Percentiles rank a stretch among this genome's conserved stretches.
Evolutionary conservation across 2,329 filamentous ascomycete genomes (phyloP).

Genomic region (Fusarium sp.): DNA sequence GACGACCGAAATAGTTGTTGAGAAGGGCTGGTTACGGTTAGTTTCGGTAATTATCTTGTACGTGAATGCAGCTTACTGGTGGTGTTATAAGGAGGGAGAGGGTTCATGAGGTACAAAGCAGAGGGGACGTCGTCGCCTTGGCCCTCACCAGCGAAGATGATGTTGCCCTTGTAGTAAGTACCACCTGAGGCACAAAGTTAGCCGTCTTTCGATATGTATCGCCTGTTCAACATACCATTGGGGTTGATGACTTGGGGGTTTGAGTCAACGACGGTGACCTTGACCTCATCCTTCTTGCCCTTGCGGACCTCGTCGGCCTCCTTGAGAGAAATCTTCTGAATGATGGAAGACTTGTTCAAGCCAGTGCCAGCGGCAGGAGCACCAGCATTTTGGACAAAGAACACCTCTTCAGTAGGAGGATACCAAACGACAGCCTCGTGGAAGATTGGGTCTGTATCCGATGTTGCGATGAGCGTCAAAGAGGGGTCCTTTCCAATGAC

Average conservation of each 20-base stretch:
- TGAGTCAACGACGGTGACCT: conserved; percentile 52
- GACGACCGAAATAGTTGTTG: conserved; percentile 66
- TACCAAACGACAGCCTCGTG: conserved; percentile 65
- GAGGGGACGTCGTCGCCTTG: conserved; percentile 50
- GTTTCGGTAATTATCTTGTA: rapidly evolving
- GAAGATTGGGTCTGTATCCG: conserved; percentile 56
- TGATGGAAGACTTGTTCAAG: conserved; percentile 57
- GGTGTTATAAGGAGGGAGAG: conserved; percentile 57
- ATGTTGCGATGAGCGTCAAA: conserved; percentile 58
- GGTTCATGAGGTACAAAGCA: conserved; percentile 37
- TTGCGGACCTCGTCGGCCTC: conserved; percentile 48
- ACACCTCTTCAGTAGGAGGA: conserved; percentile 57
- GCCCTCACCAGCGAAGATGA: conserved; percentile 60
- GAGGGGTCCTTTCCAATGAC: conserved; percentile 59
- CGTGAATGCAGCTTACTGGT: conserved; percentile 45
- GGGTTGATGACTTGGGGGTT: conserved; percentile 58
- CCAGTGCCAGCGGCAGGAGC: conserved; percentile 56
- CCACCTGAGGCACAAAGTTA: conserved; percentile 47
- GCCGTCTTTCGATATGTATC: neutral
- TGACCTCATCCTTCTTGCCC: conserved; percentile 45
- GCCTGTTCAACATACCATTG: conserved; percentile 47
- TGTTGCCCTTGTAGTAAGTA: conserved; percentile 58
- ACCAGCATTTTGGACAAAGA: conserved; percentile 63
- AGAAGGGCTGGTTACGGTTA: conserved; percentile 52
- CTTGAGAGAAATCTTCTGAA: conserved; percentile 58